Conservation (phyloP, 2,329 filamentous ascomycete species). For the Lasiodiplodia gonubiensis region DNA sequence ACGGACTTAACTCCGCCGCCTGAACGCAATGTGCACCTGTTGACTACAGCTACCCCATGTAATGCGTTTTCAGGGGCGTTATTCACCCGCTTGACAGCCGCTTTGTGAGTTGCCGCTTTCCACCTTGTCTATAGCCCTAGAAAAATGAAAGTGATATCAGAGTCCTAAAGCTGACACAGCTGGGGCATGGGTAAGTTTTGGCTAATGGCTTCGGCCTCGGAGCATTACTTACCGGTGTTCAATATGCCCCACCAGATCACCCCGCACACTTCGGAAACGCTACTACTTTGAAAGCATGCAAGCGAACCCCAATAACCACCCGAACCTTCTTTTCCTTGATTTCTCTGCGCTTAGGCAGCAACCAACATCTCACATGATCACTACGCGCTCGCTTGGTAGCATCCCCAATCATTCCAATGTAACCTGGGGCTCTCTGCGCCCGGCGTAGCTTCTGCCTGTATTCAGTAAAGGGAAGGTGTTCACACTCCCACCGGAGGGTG, state of each 20-base stretch:
- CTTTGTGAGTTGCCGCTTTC: no score
- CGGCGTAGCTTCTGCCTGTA: background rate
- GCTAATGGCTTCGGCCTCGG: conserved; percentile 12
- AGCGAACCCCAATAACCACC: background rate
- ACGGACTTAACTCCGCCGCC: no score
- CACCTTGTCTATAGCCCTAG: no score
- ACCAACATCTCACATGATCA: background rate
- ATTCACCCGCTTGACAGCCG: no score
- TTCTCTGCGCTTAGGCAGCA: background rate
- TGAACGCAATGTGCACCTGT: no score
- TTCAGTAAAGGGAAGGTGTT: conserved; percentile 14
- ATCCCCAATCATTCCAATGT: background rate
- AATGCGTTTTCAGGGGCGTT: no score
- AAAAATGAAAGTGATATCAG: no score
- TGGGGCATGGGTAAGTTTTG: background rate
- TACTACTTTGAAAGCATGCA: background rate
- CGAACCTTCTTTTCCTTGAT: background rate
- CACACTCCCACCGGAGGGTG: conserved; percentile 13
- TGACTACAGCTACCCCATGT: no score
- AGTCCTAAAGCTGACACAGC: background rate
- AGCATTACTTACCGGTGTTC: background rate
- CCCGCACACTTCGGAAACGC: conserved; percentile 4
- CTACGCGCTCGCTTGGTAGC: background rate
- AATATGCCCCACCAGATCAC: conserved; percentile 18
- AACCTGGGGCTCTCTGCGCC: background rate